Evolutionary conservation across 2,329 filamentous ascomycete genomes (phyloP).

Genomic region (Exophiala bonariae): DNA sequence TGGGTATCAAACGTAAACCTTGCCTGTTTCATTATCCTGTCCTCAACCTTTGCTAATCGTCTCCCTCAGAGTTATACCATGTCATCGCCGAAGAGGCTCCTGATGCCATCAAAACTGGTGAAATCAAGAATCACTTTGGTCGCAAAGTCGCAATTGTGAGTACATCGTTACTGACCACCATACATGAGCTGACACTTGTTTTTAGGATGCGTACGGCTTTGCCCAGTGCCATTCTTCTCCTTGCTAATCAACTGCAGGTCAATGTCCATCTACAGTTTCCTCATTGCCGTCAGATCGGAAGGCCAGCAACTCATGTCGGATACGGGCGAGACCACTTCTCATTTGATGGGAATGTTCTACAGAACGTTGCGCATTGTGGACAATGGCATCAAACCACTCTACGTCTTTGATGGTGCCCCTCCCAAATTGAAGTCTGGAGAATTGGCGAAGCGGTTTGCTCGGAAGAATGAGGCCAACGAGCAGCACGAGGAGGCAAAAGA

Average conservation of each 20-base stretch:
- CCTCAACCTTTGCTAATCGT: conserved; percentile 15
- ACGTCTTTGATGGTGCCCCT: conserved; percentile 95
- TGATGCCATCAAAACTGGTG: conserved; percentile 91
- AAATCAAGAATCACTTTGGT: conserved; percentile 98
- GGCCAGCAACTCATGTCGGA: conserved; percentile 96
- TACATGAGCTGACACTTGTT: conserved; percentile 7
- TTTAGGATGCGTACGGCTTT: conserved; percentile 46
- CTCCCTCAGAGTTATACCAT: conserved; percentile 62
- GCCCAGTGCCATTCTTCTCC: conserved; percentile 14
- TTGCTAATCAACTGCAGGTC: conserved; percentile 55
- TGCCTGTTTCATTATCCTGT: neutral
- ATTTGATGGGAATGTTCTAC: conserved; percentile 99
- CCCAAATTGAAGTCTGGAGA: conserved; percentile 98
- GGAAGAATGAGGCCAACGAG: conserved; percentile 89
- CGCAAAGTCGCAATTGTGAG: conserved; percentile 95
- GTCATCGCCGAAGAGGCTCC: conserved; percentile 91
- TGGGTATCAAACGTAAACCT: conserved; percentile 54
- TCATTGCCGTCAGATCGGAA: conserved; percentile 94
- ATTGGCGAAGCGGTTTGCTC: conserved; percentile 90
- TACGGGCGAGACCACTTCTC: conserved; percentile 92
- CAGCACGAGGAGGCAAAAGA: conserved; percentile 94
- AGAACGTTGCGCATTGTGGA: conserved; percentile 97
- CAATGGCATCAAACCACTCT: conserved; percentile 97
- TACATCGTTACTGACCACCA: conserved; percentile 31
- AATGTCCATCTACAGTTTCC: conserved; percentile 98